These are phyloP conservation scores for Beauveria pseudobassiana DNA, from an alignment of 2,329 filamentous ascomycete genomes.

Conservation along the genomic window DNA sequence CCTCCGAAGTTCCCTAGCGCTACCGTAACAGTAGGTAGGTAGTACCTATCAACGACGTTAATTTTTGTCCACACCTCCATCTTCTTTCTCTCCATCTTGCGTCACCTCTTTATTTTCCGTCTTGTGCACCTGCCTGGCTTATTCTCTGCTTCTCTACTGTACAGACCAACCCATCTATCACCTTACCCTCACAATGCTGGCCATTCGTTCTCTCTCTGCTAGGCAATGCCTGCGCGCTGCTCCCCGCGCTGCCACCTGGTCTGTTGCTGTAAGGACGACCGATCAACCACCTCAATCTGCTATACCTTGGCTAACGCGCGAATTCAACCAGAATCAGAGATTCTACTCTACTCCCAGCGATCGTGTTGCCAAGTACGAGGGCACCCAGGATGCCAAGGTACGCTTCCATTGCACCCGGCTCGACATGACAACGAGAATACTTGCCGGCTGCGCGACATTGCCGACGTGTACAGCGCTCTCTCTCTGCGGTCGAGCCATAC, in stretches of 20 bases:
- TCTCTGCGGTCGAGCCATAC: background rate
- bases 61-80: constrained; percentile 15
- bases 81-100: constrained; percentile 11
- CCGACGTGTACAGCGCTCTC: background rate
- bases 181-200: constrained; percentile 61
- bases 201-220: constrained; percentile 70
- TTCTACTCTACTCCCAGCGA: constrained; percentile 59
- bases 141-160: constrained; percentile 16
- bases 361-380: constrained; percentile 87
- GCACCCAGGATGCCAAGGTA: constrained; percentile 82
- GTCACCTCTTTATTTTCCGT: constrained; percentile 17
- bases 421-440: background rate
- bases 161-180: background rate
- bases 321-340: constrained; percentile 40
- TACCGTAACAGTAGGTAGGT: background rate
- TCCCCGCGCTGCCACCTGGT: constrained; percentile 42
- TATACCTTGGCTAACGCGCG: constrained; percentile 1
- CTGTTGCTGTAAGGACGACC: constrained; percentile 24
- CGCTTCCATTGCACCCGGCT: constrained; percentile 26
- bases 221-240: constrained; percentile 70
- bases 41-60: constrained; percentile 13
- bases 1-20: background rate
- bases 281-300: constrained; percentile 6
- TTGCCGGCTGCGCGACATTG: background rate
- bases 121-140: constrained; percentile 14